Base-by-base conservation (phyloP, 805 yeast species). In the Candida tallmaniae region DNA sequence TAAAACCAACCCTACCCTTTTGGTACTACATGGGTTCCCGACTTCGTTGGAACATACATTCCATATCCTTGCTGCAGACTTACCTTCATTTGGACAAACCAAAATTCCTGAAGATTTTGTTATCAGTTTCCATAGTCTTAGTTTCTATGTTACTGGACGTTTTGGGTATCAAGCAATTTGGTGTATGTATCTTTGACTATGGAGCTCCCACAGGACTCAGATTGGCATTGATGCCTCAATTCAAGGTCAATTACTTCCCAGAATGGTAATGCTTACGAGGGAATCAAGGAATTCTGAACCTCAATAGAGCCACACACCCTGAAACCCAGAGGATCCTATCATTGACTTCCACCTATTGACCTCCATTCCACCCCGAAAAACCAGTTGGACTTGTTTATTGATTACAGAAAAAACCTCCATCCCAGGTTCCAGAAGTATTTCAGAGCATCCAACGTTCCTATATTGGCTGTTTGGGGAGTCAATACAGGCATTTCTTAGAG, bases 261-360 rank as follows among this genome's bases (percentile, higher is more conserved):
- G 48, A 68, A 65, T 38, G 73, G 73, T 7, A 68, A 65, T 47
- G 70, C 70, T 14, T 68, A 68, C 37, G 62, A 46, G 32, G 73
- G 73, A 7, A 35, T 68, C n/a, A 61, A 49, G 23, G 52, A 41
- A 10, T 64, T 64, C 38, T 68, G 73, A n/a, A n/a, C n/a, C n/a
- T n/a, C n/a, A n/a, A n/a, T n/a, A n/a, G n/a, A n/a, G n/a, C n/a
- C n/a, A n/a, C n/a, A n/a, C n/a, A n/a, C n/a, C n/a, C n/a, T n/a
- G n/a, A n/a, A 62, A 61, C 31, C 70, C 70, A 2, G 51, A 53
- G 10, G 44, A 52, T 20, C 50, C 54, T 24, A 24, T 45, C 1
- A 39, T 65, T 19, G 73, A 67, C 41, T 39, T 40, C 19, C 41
- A 48, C 8, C 42, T 60, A 25, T 31, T 63, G 18, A 30, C 24